Conservation (phyloP, 2,329 filamentous ascomycete genomes). For the Magnaporthiopsis rhizophila region DNA sequence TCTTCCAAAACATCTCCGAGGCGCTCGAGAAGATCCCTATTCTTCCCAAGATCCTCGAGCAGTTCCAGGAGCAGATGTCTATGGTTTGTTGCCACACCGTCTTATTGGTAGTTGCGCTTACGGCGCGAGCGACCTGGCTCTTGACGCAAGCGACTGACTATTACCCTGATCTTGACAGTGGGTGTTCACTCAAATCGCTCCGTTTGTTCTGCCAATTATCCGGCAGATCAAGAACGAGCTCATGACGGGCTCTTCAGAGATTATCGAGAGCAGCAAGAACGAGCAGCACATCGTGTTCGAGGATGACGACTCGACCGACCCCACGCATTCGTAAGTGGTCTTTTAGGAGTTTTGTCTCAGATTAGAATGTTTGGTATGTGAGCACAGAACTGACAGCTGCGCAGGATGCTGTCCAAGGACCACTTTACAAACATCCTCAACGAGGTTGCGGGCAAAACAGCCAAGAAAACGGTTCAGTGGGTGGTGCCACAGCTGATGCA, state of each 20-base stretch:
- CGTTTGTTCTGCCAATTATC: slow-evolving; percentile 80
- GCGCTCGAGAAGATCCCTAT: slow-evolving; percentile 81
- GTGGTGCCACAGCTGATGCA: slow-evolving; percentile 83
- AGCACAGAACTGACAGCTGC: background rate
- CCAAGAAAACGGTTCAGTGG: slow-evolving; percentile 73
- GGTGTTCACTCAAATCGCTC: slow-evolving; percentile 84
- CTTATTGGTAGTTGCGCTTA: no score
- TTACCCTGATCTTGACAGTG: background rate
- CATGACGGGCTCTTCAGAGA: slow-evolving; percentile 74
- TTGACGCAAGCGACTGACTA: background rate
- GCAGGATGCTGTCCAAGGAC: slow-evolving; percentile 79
- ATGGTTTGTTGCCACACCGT: slow-evolving; percentile 46
- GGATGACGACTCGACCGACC: slow-evolving; percentile 68
- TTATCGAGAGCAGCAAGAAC: slow-evolving; percentile 75
- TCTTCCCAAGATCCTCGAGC: slow-evolving; percentile 75
- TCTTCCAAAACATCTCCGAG: slow-evolving; percentile 70
- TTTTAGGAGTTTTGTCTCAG: background rate
- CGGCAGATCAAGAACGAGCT: slow-evolving; percentile 81
- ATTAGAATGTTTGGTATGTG: background rate
- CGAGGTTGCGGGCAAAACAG: slow-evolving; percentile 76
- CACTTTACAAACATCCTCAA: slow-evolving; percentile 89
- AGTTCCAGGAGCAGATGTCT: slow-evolving; percentile 79
- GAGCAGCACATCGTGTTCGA: slow-evolving; percentile 84
- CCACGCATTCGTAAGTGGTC: slow-evolving; percentile 23
- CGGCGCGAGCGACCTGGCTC: no score